Base-by-base conservation (phyloP, 257 asterid species). In the Cordia subcordata region DNA sequence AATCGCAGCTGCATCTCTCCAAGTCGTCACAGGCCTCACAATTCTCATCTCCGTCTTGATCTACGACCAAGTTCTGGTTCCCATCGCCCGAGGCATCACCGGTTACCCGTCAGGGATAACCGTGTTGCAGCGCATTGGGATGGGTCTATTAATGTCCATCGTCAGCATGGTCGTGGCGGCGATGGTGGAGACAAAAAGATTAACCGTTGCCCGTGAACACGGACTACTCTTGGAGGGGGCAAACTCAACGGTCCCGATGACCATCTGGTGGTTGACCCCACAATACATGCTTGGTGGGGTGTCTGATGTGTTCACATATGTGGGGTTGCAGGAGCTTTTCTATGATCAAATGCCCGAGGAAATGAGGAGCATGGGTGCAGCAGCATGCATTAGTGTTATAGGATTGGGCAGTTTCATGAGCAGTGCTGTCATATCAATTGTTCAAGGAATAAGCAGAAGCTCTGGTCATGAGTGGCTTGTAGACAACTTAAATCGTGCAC, bases 281-380 rank as follows among this genome's bases (percentile, higher is more conserved):
- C 88, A 84, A 49, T 84, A 79, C 52, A 49, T 79, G 62, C 4
- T 84, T 72, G 0, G 35, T 0, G 92, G 92, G 51, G 13, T 81
- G 5, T 57, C 82, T 5, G 88, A 81, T n/a, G 77, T 77, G 54
- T 79, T 84, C 46, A 61, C 84, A 5, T 49, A 81, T 3, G 79
- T 84, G 9, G 92, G 92, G n/a, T 15, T 84, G 73, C 88, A 84
- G 54, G 92, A 84, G 63, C 38, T 84, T 53, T 84, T 84, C 61
- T 84, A 84, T 47, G 82, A 76, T 15, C 85, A 84, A 23, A 79
- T 84, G 92, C 92, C 88, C 23, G 64, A 42, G 14, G 75, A 23
- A 14, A 74, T 81, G 85, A 68, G 88, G 54, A 84, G 92, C 23
- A 49, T 81, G 8, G 92, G 92, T 23, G 85, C 88, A 0, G 85